Base-by-base conservation (phyloP, 805 yeast species). In the Ogataea sp. region DNA sequence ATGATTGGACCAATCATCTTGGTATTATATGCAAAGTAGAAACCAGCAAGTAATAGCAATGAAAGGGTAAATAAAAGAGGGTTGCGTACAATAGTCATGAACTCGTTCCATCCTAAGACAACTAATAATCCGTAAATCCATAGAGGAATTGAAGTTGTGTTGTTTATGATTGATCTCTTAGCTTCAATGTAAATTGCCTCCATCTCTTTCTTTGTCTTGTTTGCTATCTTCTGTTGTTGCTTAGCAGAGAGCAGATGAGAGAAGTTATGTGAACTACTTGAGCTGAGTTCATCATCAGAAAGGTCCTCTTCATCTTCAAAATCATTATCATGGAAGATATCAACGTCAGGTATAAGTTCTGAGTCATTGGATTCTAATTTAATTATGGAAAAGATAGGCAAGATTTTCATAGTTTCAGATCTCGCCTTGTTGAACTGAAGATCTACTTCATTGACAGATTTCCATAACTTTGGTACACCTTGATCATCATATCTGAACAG, bases 101-200 rank as follows among this genome's bases (percentile, higher is more conserved):
- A 81, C 67, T 93, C 97, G 59, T 89, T 89, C 96, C 96, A 93
- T 9, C 98, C 98, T 18, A 93, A 66, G 3, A 84, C 78, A 2
- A 83, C 58, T 20, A 93, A 64, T 13, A 90, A 53, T 10, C 77
- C 62, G 62, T 86, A 88, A 41, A 93, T 76, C 67, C 82, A 93
- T 47, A 78, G 67, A 4, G 98, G 98, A 41, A 93, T 82, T 42
- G 81, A 79, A 1, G 95, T 77, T 11, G 78, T 73, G 36, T 82
- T 80, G 45, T 80, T 82, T 35, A 88, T 72, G 39, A 85, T 78
- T 3, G 96, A 83, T 47, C 97, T 75, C 59, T 85, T 89, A 16
- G 97, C 88, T 52, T 89, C 97, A 36, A 90, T 67, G 44, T 78
- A 89, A 34, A 80, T 70, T 9, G 89, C 76, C 56, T 88, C 95